Percentiles rank a stretch among this genome's conserved stretches.
Evolutionary conservation across 2,329 filamentous ascomycete species (phyloP).

Genomic region (Pseudogymnoascus sp.): DNA sequence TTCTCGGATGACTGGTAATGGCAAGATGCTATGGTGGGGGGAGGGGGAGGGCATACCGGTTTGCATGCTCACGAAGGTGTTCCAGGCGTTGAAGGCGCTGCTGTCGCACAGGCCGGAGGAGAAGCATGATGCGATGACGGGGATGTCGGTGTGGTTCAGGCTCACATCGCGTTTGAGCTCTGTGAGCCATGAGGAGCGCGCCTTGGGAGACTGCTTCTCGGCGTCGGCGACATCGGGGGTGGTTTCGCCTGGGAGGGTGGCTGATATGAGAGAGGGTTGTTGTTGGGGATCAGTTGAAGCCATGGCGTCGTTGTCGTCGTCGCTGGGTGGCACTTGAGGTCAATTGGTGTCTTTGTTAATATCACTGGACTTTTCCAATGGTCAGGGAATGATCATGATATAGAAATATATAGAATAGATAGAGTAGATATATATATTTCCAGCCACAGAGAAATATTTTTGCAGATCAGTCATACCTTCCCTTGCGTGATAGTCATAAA

Average conservation of each 20-base stretch:
- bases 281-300: not conserved
- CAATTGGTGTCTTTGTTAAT: not conserved
- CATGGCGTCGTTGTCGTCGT: not conserved
- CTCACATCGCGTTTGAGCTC: slow-evolving; percentile 28
- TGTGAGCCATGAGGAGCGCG: not conserved
- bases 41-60: slow-evolving; percentile 33
- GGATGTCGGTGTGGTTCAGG: slow-evolving; percentile 30
- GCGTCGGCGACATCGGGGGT: slow-evolving; percentile 29
- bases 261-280: slow-evolving; percentile 26
- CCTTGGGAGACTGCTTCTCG: slow-evolving; percentile 7
- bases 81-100: slow-evolving; percentile 42
- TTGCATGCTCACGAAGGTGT: slow-evolving; percentile 47
- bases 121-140: slow-evolving; percentile 39
- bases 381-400: not conserved
- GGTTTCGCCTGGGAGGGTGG: slow-evolving; percentile 36
- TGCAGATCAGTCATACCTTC: not conserved
- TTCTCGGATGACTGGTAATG: not conserved
- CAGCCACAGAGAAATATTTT: not conserved
- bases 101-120: slow-evolving; percentile 43
- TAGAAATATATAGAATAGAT: not conserved
- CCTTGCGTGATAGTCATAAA: slow-evolving; percentile 7
- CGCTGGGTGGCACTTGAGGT: not conserved
- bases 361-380: not conserved
- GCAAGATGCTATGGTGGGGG: not conserved
- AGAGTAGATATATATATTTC: not conserved